Evolutionary conservation across 441 rosid species (phyloP).

Genomic region (Gossypium laxum): DNA sequence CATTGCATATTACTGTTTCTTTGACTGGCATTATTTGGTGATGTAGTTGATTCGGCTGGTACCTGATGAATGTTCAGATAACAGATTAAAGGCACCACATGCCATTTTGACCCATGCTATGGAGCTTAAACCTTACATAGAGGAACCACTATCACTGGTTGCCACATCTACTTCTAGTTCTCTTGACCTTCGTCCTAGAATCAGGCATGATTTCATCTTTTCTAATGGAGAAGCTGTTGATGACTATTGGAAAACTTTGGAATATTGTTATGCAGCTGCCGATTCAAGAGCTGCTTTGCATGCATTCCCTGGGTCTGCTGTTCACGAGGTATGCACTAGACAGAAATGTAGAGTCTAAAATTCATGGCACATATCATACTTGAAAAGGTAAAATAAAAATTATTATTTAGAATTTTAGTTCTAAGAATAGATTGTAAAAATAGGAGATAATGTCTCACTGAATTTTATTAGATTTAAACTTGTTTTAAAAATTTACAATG

Average conservation of each 20-base stretch:
- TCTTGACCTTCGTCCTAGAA: conserved; percentile 83
- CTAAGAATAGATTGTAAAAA: neutral
- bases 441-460: neutral
- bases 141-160: conserved; percentile 60
- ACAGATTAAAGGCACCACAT: conserved; percentile 39
- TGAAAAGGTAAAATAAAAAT: neutral
- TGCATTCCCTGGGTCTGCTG: conserved; percentile 92
- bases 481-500: neutral
- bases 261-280: conserved; percentile 89
- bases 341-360: neutral
- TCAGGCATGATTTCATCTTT: conserved; percentile 79
- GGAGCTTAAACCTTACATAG: conserved; percentile 88
- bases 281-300: conserved; percentile 71
- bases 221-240: conserved; percentile 70
- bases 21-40: conserved; percentile 23
- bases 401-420: neutral
- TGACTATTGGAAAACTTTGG: conserved; percentile 90
- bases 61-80: conserved; percentile 40
- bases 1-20: conserved; percentile 7
- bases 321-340: conserved; percentile 61
- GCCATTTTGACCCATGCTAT: conserved; percentile 62
- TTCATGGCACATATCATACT: neutral
- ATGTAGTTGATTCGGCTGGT: conserved; percentile 71
- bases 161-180: conserved; percentile 42
- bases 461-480: neutral